Evolutionary conservation across 306 rosid species (phyloP), one percentile per base, ranked within the genome.

Genomic region (Elaeagnus macrophylla): DNA sequence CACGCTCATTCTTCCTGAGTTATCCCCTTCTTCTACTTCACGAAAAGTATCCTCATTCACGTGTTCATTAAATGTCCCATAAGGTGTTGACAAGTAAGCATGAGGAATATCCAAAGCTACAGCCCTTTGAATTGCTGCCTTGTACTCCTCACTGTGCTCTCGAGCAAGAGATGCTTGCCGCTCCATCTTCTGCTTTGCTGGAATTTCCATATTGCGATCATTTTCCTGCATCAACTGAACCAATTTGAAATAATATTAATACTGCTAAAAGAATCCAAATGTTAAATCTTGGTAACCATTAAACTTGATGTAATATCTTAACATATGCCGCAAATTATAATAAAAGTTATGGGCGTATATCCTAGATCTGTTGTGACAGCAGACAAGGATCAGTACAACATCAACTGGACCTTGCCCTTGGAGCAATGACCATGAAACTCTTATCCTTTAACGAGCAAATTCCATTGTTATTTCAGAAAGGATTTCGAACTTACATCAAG

Each of bases 101-200:
- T 77, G 82, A 49, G 95, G 95, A 57, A 86, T 75, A 50, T 82
- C 81, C 77, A 91, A 71, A 64, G 91, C 86, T 57, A 77, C 64
- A 3, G 94, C 95, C 42, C 88, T 82, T 57, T 67, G 77, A 56
- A 86, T 91, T 5, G 96, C 96, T 25, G 95, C 96, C 45, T 39
- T 62, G 68, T 86, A 73, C 75, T 86, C 97, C 64, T 76, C 75
- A 6, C 77, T 72, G 62, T 76, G 97, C 59, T 66, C 95, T 36
- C 81, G 77, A 7, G 67, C 85, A 10, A 82, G 66, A 43, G 72
- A 79, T 45, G 66, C 77, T 1, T 82, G 70, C 42, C 95, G 76
- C 53, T 74, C 79, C 95, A 91, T 91, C 77, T 72, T 80, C 67
- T 91, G 97, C 75, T 71, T 68, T 18, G 64, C 60, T 0, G 95